Percentiles rank a stretch among this genome's conserved stretches.
Evolutionary conservation across 768 basidiomycete genomes (phyloP).

Genomic region (Tricholoma bakamatsutake): DNA sequence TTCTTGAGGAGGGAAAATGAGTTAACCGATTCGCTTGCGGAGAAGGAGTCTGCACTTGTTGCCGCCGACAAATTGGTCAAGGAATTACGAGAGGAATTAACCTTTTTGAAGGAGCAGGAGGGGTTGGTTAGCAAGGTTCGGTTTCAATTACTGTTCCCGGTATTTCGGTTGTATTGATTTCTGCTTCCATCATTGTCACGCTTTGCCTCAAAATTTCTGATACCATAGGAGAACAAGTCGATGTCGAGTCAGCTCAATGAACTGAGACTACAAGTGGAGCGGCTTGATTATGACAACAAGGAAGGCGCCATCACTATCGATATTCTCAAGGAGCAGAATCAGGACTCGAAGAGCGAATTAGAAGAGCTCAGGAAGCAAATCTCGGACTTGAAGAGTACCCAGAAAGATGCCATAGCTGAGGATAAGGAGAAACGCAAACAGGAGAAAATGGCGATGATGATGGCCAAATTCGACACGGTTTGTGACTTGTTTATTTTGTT

Average conservation of each 20-base stretch:
- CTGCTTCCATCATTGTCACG: background rate
- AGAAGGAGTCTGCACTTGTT: constrained; percentile 78
- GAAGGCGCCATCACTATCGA: constrained; percentile 91
- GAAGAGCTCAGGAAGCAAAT: constrained; percentile 85
- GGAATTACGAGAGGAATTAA: constrained; percentile 84
- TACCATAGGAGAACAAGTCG: constrained; percentile 78
- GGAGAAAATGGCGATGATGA: constrained; percentile 99
- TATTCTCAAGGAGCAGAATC: constrained; percentile 91
- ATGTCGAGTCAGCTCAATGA: constrained; percentile 95
- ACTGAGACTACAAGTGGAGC: constrained; percentile 83
- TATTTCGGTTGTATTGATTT: background rate
- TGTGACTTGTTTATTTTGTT: constrained; percentile 46
- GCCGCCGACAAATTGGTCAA: constrained; percentile 82
- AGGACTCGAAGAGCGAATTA: constrained; percentile 78
- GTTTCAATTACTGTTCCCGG: constrained; percentile 21
- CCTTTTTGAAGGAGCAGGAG: constrained; percentile 90
- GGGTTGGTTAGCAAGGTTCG: constrained; percentile 65
- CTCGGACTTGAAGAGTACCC: constrained; percentile 69
- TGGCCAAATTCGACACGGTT: constrained; percentile 97
- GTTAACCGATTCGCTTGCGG: constrained; percentile 86
- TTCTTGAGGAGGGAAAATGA: constrained; percentile 97
- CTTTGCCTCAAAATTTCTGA: background rate
- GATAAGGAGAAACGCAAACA: constrained; percentile 99
- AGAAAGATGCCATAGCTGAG: constrained; percentile 83
- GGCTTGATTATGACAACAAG: constrained; percentile 94